A percentile compares a stretch with the other conserved stretches of the same genome.
Evolutionary conservation across 2,329 filamentous ascomycete genomes (phyloP).

Genomic region (Ophiobolus disseminans): DNA sequence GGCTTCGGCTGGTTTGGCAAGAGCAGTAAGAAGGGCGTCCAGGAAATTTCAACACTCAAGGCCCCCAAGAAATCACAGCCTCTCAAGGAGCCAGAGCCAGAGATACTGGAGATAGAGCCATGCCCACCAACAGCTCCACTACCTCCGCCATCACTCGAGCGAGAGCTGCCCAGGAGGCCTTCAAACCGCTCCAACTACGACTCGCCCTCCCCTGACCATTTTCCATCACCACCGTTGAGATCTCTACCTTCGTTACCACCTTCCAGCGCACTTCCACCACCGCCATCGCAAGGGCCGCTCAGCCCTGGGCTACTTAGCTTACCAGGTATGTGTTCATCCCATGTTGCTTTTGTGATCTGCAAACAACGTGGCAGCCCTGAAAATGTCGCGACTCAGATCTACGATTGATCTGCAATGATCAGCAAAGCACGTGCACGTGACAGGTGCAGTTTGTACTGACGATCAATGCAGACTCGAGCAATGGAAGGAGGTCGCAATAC

Average conservation of each 20-base stretch:
- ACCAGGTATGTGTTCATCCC: conserved; percentile 29
- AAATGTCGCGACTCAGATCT: conserved; percentile 1
- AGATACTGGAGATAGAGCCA: conserved; percentile 11
- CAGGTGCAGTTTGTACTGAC: conserved; percentile 8
- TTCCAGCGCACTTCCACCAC: conserved; percentile 23
- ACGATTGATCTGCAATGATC: conserved; percentile 13
- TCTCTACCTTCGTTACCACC: conserved; percentile 27
- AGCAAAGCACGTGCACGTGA: not conserved
- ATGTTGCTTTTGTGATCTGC: conserved; percentile 17
- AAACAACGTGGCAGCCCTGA: conserved; percentile 8
- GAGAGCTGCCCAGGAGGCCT: conserved; percentile 7
- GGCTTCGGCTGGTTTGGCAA: conserved; percentile 30
- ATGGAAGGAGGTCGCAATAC: conserved; percentile 18
- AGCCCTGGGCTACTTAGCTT: no score
- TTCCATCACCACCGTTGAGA: conserved; percentile 17
- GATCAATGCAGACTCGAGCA: conserved; percentile 6
- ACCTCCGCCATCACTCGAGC: conserved; percentile 1
- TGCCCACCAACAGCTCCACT: conserved; percentile 21
- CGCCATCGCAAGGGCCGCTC: conserved; percentile 18
- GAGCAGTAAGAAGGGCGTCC: conserved; percentile 29
- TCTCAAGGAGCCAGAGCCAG: conserved; percentile 3
- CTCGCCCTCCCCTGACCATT: conserved; percentile 15
- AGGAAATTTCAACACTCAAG: conserved; percentile 28
- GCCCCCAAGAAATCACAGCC: conserved; percentile 14
- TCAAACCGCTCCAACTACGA: conserved; percentile 8